phyloP scores from a whole-genome alignment of 83 land plant genomes.

The Picea abies region DNA sequence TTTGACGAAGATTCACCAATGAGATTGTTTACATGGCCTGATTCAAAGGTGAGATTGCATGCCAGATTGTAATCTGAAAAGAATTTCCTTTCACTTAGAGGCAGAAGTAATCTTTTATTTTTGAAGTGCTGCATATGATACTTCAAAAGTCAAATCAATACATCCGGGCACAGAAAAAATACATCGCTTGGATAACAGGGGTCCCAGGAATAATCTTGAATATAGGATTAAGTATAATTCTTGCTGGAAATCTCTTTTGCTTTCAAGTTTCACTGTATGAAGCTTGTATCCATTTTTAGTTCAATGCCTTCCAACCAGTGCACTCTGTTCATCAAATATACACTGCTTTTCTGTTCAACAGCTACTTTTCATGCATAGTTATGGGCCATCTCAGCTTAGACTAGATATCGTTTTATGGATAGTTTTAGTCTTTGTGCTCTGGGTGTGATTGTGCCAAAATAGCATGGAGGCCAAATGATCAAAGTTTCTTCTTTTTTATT shows the following conservation, averaged over 20 bases:
- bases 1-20: not conserved
- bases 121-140: not conserved
- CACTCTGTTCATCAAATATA: not conserved
- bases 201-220: too few relatives aligned
- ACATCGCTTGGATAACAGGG: too few relatives aligned
- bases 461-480: too few relatives aligned
- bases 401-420: not conserved
- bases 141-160: too few relatives aligned
- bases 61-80: not conserved
- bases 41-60: not conserved
- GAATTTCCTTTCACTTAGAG: not conserved
- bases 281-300: not conserved
- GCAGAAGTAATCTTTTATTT: not conserved
- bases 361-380: not conserved
- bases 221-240: too few relatives aligned
- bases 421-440: not conserved
- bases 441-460: too few relatives aligned
- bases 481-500: too few relatives aligned
- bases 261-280: too few relatives aligned
- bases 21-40: conserved; percentile 7
- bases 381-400: not conserved
- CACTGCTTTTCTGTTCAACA: not conserved
- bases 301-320: not conserved
- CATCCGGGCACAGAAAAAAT: too few relatives aligned
- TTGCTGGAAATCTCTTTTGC: too few relatives aligned